These are phyloP conservation scores for Bothia castanella DNA, from an alignment of 1,284 basidiomycete genomes.

Conservation along the genomic window DNA sequence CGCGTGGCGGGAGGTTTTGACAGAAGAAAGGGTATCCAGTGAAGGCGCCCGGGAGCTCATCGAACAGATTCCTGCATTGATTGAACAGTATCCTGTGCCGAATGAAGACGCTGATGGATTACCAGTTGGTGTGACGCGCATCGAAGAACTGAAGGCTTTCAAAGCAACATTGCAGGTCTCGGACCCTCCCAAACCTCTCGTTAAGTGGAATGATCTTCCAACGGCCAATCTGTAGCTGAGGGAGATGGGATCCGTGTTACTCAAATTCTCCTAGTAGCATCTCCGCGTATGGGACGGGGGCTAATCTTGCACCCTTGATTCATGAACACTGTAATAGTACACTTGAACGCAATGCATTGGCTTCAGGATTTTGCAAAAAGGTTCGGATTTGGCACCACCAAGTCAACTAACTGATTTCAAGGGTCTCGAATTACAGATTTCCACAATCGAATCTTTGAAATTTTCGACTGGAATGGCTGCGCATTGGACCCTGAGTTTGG, in stretches of 20 bases:
- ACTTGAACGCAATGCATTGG: too few species aligned
- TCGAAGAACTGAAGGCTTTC: conserved; percentile 71
- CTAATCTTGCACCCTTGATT: too few species aligned
- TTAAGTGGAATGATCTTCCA: conserved; percentile 69
- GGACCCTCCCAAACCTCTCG: conserved; percentile 53
- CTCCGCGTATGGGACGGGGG: too few species aligned
- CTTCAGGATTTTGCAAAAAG: too few species aligned
- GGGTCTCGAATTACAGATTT: too few species aligned
- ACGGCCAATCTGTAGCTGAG: conserved; percentile 39
- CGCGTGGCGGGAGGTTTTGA: conserved; percentile 56
- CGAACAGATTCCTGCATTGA: conserved; percentile 45
- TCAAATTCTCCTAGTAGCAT: too few species aligned
- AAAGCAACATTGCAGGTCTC: conserved; percentile 58
- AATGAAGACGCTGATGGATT: conserved; percentile 49
- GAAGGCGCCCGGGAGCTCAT: conserved; percentile 49
- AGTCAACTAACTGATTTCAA: too few species aligned
- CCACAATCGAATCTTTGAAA: too few species aligned
- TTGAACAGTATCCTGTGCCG: conserved; percentile 33
- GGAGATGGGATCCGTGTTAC: background rate
- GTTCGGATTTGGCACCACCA: too few species aligned
- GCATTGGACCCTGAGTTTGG: too few species aligned
- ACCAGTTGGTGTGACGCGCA: conserved; percentile 52
- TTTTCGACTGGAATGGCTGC: too few species aligned
- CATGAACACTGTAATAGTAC: too few species aligned
- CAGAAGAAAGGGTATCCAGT: conserved; percentile 37